A percentile compares a stretch with the other conserved stretches of the same genome.
These are phyloP conservation scores for Trichomonas gallinae DNA, from an alignment of 208 protist species.

Conservation along the genomic window DNA sequence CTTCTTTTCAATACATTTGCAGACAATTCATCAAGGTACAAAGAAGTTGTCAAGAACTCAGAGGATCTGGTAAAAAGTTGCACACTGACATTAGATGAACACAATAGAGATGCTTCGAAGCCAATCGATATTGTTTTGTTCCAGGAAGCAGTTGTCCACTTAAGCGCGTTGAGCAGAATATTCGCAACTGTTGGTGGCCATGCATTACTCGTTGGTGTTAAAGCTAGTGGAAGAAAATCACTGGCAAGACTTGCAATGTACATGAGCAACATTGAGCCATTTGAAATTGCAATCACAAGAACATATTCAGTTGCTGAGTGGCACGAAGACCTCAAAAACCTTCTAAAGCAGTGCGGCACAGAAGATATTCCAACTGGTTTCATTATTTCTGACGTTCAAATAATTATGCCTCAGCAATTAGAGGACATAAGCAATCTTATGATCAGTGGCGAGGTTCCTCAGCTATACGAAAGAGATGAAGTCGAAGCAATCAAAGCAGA, in stretches of 20 bases:
- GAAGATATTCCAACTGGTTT: conserved; percentile 74
- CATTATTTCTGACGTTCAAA: conserved; percentile 77
- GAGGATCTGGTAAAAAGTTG: conserved; percentile 39
- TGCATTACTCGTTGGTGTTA: conserved; percentile 76
- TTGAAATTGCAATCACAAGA: neutral
- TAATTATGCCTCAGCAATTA: conserved; percentile 75
- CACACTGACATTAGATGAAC: conserved; percentile 63
- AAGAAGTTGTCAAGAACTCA: conserved; percentile 55
- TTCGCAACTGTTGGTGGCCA: conserved; percentile 82
- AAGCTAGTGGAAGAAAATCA: conserved; percentile 78
- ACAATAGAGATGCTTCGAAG: conserved; percentile 69
- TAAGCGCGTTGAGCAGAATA: conserved; percentile 75
- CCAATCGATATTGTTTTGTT: conserved; percentile 85
- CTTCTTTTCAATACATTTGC: conserved; percentile 34
- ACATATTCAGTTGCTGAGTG: conserved; percentile 63
- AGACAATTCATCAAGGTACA: conserved; percentile 23
- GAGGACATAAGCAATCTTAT: conserved; percentile 91
- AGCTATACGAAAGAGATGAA: conserved; percentile 62
- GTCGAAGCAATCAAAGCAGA: conserved; percentile 40
- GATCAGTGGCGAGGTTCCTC: conserved; percentile 86
- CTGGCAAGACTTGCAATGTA: conserved; percentile 73
- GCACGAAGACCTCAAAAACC: conserved; percentile 42
- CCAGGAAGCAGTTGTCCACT: conserved; percentile 76
- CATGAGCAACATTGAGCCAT: conserved; percentile 48
- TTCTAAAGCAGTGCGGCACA: conserved; percentile 53